These are phyloP conservation scores for Boletus coccyginus DNA, from an alignment of 768 basidiomycete species.

Conservation along the genomic window DNA sequence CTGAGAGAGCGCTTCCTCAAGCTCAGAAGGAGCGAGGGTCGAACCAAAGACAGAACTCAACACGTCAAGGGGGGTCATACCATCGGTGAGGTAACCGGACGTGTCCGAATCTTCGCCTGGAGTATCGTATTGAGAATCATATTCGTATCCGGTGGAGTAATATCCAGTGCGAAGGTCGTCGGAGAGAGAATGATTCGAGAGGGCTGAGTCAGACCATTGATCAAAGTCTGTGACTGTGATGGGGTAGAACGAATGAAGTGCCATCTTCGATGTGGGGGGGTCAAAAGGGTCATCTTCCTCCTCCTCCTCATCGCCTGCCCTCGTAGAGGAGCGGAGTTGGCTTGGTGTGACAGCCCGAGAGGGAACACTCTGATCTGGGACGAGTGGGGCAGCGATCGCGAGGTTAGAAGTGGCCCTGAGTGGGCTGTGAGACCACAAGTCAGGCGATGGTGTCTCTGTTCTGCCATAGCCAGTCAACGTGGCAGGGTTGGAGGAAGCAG, in stretches of 20 bases:
- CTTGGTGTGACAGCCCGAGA: slow-evolving; percentile 65
- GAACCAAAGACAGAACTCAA: slow-evolving; percentile 92
- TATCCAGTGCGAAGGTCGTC: slow-evolving; percentile 44
- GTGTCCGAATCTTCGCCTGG: slow-evolving; percentile 48
- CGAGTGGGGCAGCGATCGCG: slow-evolving; percentile 86
- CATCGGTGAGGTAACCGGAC: slow-evolving; percentile 69
- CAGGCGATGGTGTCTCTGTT: slow-evolving; percentile 83
- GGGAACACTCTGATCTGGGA: slow-evolving; percentile 60
- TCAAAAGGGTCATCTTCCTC: slow-evolving; percentile 88
- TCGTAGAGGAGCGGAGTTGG: slow-evolving; percentile 64
- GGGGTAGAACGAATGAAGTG: slow-evolving; percentile 59
- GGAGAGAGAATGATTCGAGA: slow-evolving; percentile 46
- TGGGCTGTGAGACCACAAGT: slow-evolving; percentile 79
- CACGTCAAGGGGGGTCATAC: slow-evolving; percentile 98
- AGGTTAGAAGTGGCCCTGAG: slow-evolving; percentile 76
- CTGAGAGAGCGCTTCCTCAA: slow-evolving; percentile 87
- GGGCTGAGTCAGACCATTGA: slow-evolving; percentile 52
- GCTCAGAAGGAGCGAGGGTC: slow-evolving; percentile 81
- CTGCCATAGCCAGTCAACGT: slow-evolving; percentile 46
- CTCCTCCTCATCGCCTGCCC: slow-evolving; percentile 55
- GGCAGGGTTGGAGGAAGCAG: slow-evolving; percentile 56
- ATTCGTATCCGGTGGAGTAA: slow-evolving; percentile 29
- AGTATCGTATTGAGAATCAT: slow-evolving; percentile 31
- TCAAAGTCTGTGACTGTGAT: slow-evolving; percentile 65
- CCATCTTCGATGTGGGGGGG: slow-evolving; percentile 51